phyloP scores from a whole-genome alignment of 1,139 yeast genomes.

The Schwanniomyces etchellsii region DNA sequence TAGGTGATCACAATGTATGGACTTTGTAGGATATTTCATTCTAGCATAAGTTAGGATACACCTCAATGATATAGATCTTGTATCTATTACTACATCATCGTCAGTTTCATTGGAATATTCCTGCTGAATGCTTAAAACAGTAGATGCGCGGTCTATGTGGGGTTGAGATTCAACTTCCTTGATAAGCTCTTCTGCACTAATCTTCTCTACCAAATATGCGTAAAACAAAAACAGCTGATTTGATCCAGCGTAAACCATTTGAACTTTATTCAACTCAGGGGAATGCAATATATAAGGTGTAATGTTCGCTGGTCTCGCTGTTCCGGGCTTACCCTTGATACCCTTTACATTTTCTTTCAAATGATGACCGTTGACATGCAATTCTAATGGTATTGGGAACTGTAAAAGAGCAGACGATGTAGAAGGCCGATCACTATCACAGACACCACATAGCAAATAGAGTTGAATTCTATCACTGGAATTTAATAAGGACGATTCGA shows the following conservation, averaged over 20 bases:
- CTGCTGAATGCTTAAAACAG: constrained; percentile 36
- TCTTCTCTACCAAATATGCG: constrained; percentile 48
- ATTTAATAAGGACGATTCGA: constrained; percentile 21
- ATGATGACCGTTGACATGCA: constrained; percentile 42
- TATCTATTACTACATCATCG: constrained; percentile 48
- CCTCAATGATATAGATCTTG: constrained; percentile 50
- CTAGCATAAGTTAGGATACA: constrained; percentile 65
- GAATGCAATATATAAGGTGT: constrained; percentile 34
- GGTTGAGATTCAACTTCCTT: constrained; percentile 25
- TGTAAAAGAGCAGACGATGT: constrained; percentile 38
- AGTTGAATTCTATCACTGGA: constrained; percentile 25
- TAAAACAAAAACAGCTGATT: constrained; percentile 40
- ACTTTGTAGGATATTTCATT: constrained; percentile 55
- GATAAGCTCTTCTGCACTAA: constrained; percentile 31
- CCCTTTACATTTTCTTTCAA: constrained; percentile 52
- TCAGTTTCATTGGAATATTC: constrained; percentile 29
- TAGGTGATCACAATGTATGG: constrained; percentile 57
- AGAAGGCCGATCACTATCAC: constrained; percentile 18
- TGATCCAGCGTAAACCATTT: constrained; percentile 50
- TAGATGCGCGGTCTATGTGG: constrained; percentile 42
- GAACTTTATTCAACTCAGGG: constrained; percentile 33
- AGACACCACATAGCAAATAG: constrained; percentile 44
- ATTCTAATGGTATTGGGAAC: constrained; percentile 56
- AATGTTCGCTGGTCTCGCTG: constrained; percentile 64
- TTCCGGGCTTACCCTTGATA: constrained; percentile 54